Evolutionary conservation across 345 rosid genomes (phyloP), one percentile per base, ranked within the genome.

Genomic region (Salix dunnii): DNA sequence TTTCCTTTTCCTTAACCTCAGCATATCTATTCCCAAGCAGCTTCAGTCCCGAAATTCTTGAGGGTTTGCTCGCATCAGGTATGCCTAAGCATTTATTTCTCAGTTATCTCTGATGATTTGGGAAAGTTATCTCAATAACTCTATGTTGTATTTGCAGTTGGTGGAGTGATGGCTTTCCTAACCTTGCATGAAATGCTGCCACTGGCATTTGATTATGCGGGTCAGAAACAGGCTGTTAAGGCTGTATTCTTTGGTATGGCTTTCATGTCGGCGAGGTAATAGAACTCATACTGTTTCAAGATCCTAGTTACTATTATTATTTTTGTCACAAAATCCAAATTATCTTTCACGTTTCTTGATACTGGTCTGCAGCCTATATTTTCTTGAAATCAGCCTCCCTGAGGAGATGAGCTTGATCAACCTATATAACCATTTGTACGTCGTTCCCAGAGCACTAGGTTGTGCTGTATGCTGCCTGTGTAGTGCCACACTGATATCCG

Each of bases 131-230:
- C 30, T 36, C 17, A 43, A 18, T 43, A 73, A 48, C 36, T 18
- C 61, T 67, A 63, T 78, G 66, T 69, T 75, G 36, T 65, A 74
- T 55, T 69, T 80, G 74, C 91, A 96, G 99, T 96, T 82, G 98
- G 98, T 78, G 99, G 99, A 75, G 96, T 96, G 74, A 96, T 96
- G 99, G 98, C 99, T 40, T 93, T 96, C 86, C 89, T 96, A 33
- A 96, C 99, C 30, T 87, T 96, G 80, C 99, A 96, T 64, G 99
- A 93, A 79, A 93, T 96, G 99, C 90, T 96, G 72, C 99, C 98
- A 5, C 86, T 96, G 85, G 98, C 99, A 74, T 93, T 96, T 81
- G 97, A 96, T 84, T 96, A 96, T 86, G 98, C 97, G 23, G 99
- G 97, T 48, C 99, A 88, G 88, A 96, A 96, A 78, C 99, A 92